Evolutionary conservation across 2,329 filamentous ascomycete species (phyloP).

Genomic region (Ophiognomonia clavigignenti-juglandacearum): DNA sequence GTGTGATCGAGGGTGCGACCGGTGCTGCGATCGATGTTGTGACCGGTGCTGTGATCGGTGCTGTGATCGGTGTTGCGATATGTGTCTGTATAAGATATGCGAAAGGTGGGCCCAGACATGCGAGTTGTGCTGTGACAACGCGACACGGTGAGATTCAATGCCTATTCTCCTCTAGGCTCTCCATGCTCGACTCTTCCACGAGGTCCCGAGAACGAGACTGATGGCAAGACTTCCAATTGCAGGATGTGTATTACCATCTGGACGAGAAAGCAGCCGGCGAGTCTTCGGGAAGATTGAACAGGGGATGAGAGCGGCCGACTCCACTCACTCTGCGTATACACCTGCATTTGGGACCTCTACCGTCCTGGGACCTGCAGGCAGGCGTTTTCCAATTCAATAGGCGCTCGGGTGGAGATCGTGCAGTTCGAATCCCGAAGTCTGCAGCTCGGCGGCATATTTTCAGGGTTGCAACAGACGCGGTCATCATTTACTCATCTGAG

Average conservation of each 20-base stretch:
- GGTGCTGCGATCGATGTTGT: constrained; percentile 3
- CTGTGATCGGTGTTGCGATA: constrained; percentile 6
- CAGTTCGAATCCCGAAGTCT: too few relatives aligned
- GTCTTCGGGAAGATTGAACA: not conserved
- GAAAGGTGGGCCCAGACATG: not conserved
- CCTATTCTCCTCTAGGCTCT: not conserved
- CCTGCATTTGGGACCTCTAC: too few relatives aligned
- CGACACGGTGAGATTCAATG: not conserved
- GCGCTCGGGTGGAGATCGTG: too few relatives aligned
- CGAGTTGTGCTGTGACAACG: not conserved
- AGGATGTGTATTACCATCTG: not conserved
- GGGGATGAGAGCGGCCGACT: too few relatives aligned
- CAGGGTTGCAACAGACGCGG: too few relatives aligned
- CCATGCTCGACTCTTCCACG: not conserved
- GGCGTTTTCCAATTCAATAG: too few relatives aligned
- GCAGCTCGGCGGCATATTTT: too few relatives aligned
- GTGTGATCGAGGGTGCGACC: not conserved
- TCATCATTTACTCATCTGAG: too few relatives aligned
- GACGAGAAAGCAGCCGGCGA: not conserved
- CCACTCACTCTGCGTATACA: too few relatives aligned
- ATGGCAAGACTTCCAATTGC: not conserved
- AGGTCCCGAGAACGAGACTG: not conserved
- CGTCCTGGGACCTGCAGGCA: too few relatives aligned
- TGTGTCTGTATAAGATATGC: not conserved
- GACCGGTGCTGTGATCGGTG: constrained; percentile 5